Conservation (phyloP, 345 rosid genomes). For the Eucalyptus lansdowneana region DNA sequence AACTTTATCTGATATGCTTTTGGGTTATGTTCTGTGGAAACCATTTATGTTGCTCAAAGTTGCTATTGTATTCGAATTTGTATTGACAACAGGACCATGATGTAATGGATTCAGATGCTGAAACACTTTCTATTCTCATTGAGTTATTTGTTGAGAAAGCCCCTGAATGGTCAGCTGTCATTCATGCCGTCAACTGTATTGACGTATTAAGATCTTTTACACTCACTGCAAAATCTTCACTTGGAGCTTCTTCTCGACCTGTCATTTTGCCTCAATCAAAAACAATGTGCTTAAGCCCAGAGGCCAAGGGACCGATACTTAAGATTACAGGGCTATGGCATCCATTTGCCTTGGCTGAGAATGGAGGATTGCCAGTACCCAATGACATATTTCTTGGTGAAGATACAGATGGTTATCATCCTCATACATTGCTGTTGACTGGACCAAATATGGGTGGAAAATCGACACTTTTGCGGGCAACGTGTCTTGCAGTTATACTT, state of each 20-base stretch:
- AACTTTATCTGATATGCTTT: not conserved
- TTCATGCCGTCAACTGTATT: conserved; percentile 61
- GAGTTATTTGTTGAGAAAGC: conserved; percentile 81
- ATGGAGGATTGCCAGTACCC: conserved; percentile 66
- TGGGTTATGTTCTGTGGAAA: not conserved
- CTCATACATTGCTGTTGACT: conserved; percentile 59
- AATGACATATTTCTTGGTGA: conserved; percentile 70
- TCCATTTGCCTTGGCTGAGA: conserved; percentile 71
- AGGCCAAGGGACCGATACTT: conserved; percentile 43
- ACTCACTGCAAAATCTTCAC: conserved; percentile 40
- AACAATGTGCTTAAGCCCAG: conserved; percentile 8
- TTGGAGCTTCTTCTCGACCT: conserved; percentile 63
- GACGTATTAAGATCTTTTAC: conserved; percentile 77
- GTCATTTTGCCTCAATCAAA: conserved; percentile 39
- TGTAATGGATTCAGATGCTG: conserved; percentile 58
- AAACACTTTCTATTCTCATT: conserved; percentile 57
- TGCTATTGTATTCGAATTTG: not conserved
- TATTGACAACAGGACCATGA: conserved; percentile 56
- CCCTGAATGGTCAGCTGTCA: conserved; percentile 63
- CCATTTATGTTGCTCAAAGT: not conserved
- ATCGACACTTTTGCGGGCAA: conserved; percentile 87
- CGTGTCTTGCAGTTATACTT: conserved; percentile 79
- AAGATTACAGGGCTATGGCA: conserved; percentile 83
- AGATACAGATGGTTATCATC: conserved; percentile 27
- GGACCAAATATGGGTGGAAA: conserved; percentile 99